These are phyloP conservation scores for Phytophthora pistaciae DNA, from an alignment of 352 stramenopile species.

Conservation along the genomic window DNA sequence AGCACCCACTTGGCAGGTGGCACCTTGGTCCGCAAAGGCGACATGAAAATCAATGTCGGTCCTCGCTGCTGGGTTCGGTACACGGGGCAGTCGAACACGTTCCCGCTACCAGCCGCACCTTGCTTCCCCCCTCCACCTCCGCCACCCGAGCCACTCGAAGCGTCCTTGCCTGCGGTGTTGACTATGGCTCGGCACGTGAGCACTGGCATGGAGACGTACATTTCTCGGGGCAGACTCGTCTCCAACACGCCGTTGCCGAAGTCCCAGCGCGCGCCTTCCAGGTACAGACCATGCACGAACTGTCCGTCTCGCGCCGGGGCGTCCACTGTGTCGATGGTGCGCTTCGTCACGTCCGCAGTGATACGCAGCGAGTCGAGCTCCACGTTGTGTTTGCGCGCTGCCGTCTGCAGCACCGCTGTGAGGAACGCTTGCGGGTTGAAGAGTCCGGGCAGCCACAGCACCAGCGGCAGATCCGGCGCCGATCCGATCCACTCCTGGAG, in stretches of 20 bases:
- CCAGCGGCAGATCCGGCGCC: slow-evolving; percentile 79
- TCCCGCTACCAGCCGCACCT: slow-evolving; percentile 18
- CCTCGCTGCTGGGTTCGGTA: slow-evolving; percentile 93
- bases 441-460: slow-evolving; percentile 86
- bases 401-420: slow-evolving; percentile 81
- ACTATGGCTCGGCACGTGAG: slow-evolving; percentile 89
- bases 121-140: slow-evolving; percentile 19
- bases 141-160: slow-evolving; percentile 18
- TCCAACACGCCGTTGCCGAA: slow-evolving; percentile 83
- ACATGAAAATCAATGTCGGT: slow-evolving; percentile 91
- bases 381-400: slow-evolving; percentile 76
- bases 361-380: slow-evolving; percentile 86
- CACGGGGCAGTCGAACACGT: slow-evolving; percentile 88
- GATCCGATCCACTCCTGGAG: slow-evolving; percentile 88
- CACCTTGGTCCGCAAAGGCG: slow-evolving; percentile 88
- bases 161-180: slow-evolving; percentile 46
- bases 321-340: slow-evolving; percentile 80
- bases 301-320: slow-evolving; percentile 90
- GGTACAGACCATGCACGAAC: slow-evolving; percentile 89
- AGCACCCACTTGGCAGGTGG: slow-evolving; percentile 92
- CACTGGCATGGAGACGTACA: slow-evolving; percentile 93
- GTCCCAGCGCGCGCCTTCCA: slow-evolving; percentile 94
- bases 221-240: slow-evolving; percentile 87
- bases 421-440: slow-evolving; percentile 91
- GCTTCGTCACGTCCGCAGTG: slow-evolving; percentile 91